Evolutionary conservation across 1,284 basidiomycete species (phyloP).

Genomic region (Microbotryum intermedium): DNA sequence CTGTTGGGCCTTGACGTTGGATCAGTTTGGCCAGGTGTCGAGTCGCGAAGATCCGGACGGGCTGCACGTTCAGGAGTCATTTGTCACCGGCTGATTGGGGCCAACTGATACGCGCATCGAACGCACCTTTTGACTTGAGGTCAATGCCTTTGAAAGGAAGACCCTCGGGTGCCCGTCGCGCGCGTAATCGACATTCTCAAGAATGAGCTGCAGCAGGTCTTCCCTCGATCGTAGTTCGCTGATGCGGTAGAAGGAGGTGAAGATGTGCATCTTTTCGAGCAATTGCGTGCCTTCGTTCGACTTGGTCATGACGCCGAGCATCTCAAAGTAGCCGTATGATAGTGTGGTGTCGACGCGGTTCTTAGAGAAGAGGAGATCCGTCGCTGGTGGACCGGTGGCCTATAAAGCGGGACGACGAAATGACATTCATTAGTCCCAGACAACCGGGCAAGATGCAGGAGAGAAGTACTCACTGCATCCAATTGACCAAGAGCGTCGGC

Average conservation of each 20-base stretch:
- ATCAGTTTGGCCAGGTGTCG: slow-evolving; percentile 59
- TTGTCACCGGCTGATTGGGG: background rate
- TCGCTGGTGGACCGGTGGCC: background rate
- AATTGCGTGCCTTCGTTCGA: slow-evolving; percentile 83
- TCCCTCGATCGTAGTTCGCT: slow-evolving; percentile 83
- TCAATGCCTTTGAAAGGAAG: slow-evolving; percentile 83
- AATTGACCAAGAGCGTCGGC: slow-evolving; percentile 82
- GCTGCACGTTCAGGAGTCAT: slow-evolving; percentile 43
- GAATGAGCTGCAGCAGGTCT: slow-evolving; percentile 81
- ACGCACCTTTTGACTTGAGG: slow-evolving; percentile 72
- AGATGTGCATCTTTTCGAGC: slow-evolving; percentile 82
- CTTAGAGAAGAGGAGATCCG: slow-evolving; percentile 76
- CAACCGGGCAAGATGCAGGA: background rate
- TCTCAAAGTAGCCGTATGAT: slow-evolving; percentile 88
- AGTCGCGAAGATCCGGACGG: slow-evolving; percentile 81
- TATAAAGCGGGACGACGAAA: background rate
- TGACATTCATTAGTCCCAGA: background rate
- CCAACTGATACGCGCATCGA: background rate
- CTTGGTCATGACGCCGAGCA: slow-evolving; percentile 84
- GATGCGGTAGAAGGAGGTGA: slow-evolving; percentile 89
- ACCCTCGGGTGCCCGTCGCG: slow-evolving; percentile 86
- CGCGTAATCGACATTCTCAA: slow-evolving; percentile 84
- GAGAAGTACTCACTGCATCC: slow-evolving; percentile 61
- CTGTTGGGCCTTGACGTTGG: slow-evolving; percentile 39
- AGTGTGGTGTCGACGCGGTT: slow-evolving; percentile 72